phyloP scores from a whole-genome alignment of 2,329 filamentous ascomycete species.

The Aspergillus unguis region DNA sequence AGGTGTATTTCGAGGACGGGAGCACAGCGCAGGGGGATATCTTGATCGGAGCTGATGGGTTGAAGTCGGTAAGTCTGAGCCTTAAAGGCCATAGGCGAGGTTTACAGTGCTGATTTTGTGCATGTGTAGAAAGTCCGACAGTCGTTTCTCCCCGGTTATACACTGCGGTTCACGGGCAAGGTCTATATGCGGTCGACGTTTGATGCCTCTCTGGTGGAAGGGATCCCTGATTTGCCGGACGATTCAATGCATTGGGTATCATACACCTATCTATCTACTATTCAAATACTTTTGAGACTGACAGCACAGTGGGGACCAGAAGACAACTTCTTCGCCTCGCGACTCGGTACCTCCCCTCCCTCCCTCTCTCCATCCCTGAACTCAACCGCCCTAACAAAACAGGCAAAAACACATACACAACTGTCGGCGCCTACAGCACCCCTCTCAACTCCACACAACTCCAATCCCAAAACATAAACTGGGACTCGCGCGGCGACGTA shows the following conservation, averaged over 20 bases:
- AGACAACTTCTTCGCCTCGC: slow-evolving; percentile 45
- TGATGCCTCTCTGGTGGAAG: slow-evolving; percentile 37
- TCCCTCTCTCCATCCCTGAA: no score
- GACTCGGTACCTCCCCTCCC: slow-evolving; percentile 30
- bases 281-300: not conserved
- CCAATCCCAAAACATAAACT: slow-evolving; percentile 32
- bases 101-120: not conserved
- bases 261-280: not conserved
- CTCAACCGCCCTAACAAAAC: no score
- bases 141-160: slow-evolving; percentile 45
- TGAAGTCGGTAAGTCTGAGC: slow-evolving; percentile 45
- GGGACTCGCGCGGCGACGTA: slow-evolving; percentile 42
- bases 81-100: slow-evolving; percentile 8
- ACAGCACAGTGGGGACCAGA: slow-evolving; percentile 39
- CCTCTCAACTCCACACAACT: slow-evolving; percentile 31
- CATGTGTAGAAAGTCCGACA: slow-evolving; percentile 23
- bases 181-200: slow-evolving; percentile 48
- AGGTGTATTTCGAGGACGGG: slow-evolving; percentile 49
- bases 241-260: slow-evolving; percentile 45
- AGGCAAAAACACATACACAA: slow-evolving; percentile 38
- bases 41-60: slow-evolving; percentile 53
- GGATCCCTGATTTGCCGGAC: slow-evolving; percentile 35
- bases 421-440: slow-evolving; percentile 44
- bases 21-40: slow-evolving; percentile 45
- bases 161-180: slow-evolving; percentile 44